phyloP scores from a whole-genome alignment of 1,284 basidiomycete genomes.

The Boletus mariae region DNA sequence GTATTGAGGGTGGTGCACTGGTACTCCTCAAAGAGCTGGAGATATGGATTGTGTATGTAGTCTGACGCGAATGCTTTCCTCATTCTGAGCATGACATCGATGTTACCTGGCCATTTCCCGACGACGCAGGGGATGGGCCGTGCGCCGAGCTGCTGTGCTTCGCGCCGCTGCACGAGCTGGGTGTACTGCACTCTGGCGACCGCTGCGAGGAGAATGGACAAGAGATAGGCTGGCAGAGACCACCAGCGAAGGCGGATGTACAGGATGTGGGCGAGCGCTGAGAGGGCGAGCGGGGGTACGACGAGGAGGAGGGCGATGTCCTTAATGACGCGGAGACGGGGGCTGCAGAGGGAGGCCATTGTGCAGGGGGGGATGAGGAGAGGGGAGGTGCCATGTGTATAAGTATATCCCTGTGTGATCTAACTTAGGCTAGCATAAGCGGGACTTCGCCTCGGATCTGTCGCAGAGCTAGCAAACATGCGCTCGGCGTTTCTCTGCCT shows the following conservation, averaged over 20 bases:
- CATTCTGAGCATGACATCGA: constrained; percentile 60
- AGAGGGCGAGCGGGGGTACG: constrained; percentile 21
- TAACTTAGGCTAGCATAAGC: not conserved
- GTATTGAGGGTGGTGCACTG: constrained; percentile 65
- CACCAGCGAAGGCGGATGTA: constrained; percentile 22
- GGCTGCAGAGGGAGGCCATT: constrained; percentile 9
- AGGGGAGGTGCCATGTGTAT: constrained; percentile 10
- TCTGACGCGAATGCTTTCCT: constrained; percentile 50
- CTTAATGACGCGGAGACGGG: constrained; percentile 26
- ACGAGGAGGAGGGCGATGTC: constrained; percentile 19
- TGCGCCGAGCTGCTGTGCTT: constrained; percentile 48
- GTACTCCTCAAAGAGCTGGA: constrained; percentile 64
- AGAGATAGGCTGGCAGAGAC: constrained; percentile 37
- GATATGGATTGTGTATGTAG: constrained; percentile 60
- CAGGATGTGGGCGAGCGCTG: constrained; percentile 2
- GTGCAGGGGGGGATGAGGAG: not conserved
- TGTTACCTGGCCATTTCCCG: constrained; percentile 70
- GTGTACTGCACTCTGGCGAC: constrained; percentile 35
- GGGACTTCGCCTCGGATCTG: not conserved
- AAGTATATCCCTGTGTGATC: constrained; percentile 13
- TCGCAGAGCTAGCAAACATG: not conserved
- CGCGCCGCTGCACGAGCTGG: constrained; percentile 37
- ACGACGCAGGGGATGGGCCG: constrained; percentile 52
- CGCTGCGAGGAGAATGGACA: constrained; percentile 42
- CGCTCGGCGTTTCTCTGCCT: constrained; percentile 12